These are phyloP conservation scores for Pyrenophora graminea DNA, from an alignment of 2,329 filamentous ascomycete species.

Conservation along the genomic window DNA sequence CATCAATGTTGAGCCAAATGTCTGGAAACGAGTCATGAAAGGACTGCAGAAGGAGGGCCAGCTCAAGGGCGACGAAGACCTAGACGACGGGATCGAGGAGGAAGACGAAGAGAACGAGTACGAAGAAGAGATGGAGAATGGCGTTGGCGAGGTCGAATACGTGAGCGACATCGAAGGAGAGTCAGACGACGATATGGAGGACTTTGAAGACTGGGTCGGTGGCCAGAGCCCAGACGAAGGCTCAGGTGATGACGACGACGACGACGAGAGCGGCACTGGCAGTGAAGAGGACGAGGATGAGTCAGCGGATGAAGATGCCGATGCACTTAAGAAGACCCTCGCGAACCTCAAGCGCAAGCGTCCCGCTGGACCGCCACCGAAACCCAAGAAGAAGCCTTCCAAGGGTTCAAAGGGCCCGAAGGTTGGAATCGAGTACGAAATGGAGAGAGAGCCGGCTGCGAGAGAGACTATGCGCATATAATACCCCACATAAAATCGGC, in stretches of 20 bases:
- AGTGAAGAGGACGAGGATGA: constrained; percentile 60
- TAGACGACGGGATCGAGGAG: constrained; percentile 83
- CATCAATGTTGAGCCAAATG: constrained; percentile 87
- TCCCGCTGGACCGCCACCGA: constrained; percentile 53
- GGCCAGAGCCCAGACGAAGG: constrained; percentile 64
- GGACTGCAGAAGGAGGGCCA: constrained; percentile 87
- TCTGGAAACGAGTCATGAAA: constrained; percentile 96
- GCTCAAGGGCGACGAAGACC: constrained; percentile 79
- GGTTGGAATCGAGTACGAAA: constrained; percentile 79
- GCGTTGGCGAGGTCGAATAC: constrained; percentile 82
- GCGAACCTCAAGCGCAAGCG: constrained; percentile 62
- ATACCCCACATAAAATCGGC: constrained; percentile 27
- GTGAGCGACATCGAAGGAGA: constrained; percentile 84
- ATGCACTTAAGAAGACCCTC: constrained; percentile 61
- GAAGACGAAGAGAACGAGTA: constrained; percentile 71
- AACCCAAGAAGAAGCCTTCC: constrained; percentile 61
- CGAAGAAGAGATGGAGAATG: constrained; percentile 67
- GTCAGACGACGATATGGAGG: constrained; percentile 68
- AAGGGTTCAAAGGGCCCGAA: constrained; percentile 58
- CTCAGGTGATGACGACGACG: constrained; percentile 62
- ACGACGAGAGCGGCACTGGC: constrained; percentile 57
- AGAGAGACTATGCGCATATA: constrained; percentile 40
- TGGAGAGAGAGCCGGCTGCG: constrained; percentile 63
- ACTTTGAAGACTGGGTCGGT: constrained; percentile 90
- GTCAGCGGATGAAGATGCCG: constrained; percentile 58